Base-by-base conservation (phyloP, 352 stramenopile species). In the Elongisporangium prolatum region DNA sequence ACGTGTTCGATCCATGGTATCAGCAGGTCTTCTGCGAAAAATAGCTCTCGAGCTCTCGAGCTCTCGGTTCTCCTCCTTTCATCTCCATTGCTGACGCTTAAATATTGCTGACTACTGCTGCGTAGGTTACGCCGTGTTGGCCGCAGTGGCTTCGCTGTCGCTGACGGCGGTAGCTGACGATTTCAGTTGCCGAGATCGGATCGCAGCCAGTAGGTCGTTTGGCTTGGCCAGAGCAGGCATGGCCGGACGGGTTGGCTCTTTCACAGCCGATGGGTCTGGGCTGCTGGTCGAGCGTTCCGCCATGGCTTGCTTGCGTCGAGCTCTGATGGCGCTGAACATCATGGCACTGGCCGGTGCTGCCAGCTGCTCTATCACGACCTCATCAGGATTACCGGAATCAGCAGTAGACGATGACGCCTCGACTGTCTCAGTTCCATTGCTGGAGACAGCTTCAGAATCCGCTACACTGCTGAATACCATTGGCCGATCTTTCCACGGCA, bases 161-260 rank as follows among this genome's bases (percentile, higher is more conserved):
- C 16, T 48, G 16, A 37, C 24, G 28, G 54, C 1, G 14, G 40
- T 8, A 14, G 54, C 48, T 22, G 63, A 22, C 34, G 20, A 7
- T 47, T 56, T 57, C 40, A 51, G 21, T 54, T 79, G 76, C 6
- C 74, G 75, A 20, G 74, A 72, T 60, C 79, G 75, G 62, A 92
- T 92, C 22, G 77, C 75, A n/a, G 80, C 76, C 49, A 92, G 72
- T 13, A 92, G 61, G 38, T 86, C 71, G 21, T 76, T 49, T 17
- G 77, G 69, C 34, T 67, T 67, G 17, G 5, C 52, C 28, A 38
- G 0, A 22, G 52, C 21, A 37, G 54, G 17, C 21, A 21, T 21
- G 48, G 20, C 18, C 16, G 54, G 13, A 1, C 9, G 25, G 10
- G 21, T 50, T 14, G 7, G 16, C 37, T 18, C 21, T 22, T 20